Conservation (phyloP, 2,329 filamentous ascomycete genomes). For the Phyllosticta capitalensis region DNA sequence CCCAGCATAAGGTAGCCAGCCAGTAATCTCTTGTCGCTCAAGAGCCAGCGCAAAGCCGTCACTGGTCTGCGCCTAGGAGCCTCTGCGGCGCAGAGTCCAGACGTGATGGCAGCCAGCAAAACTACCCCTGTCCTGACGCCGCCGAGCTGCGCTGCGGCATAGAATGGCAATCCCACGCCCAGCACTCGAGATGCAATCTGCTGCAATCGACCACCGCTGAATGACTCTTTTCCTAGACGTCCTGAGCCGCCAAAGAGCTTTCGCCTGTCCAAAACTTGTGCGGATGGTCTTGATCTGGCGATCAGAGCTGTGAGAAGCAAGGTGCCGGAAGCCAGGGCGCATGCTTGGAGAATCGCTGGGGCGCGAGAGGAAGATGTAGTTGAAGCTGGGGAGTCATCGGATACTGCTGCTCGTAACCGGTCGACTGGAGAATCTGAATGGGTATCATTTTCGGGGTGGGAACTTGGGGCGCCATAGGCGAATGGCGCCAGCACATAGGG, state of each 20-base stretch:
- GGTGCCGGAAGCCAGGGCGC: slow-evolving; percentile 37
- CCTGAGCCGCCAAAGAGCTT: slow-evolving; percentile 19
- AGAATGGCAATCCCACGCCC: slow-evolving; percentile 44
- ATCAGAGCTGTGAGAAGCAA: slow-evolving; percentile 35
- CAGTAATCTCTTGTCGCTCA: slow-evolving; percentile 23
- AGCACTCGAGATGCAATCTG: slow-evolving; percentile 26
- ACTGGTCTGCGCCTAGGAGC: not conserved
- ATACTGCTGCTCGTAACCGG: slow-evolving; percentile 4
- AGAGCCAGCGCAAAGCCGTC: slow-evolving; percentile 25
- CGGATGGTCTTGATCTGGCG: slow-evolving; percentile 23
- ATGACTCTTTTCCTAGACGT: not conserved
- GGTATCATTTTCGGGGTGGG: not conserved
- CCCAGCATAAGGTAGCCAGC: slow-evolving; percentile 25
- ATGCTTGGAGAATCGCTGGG: slow-evolving; percentile 32
- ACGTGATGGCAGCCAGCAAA: slow-evolving; percentile 38
- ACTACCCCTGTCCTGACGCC: slow-evolving; percentile 44
- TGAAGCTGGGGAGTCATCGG: not conserved
- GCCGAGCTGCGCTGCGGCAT: slow-evolving; percentile 46
- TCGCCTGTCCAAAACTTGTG: slow-evolving; percentile 26
- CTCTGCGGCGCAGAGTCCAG: slow-evolving; percentile 30
- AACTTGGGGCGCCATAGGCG: slow-evolving; percentile 25
- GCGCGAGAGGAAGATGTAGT: not conserved
- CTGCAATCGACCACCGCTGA: slow-evolving; percentile 2
- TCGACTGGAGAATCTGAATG: slow-evolving; percentile 6
- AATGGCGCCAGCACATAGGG: slow-evolving; percentile 40